phyloP scores from a whole-genome alignment of 1,139 yeast genomes.

The Yamadazyma triangularis region DNA sequence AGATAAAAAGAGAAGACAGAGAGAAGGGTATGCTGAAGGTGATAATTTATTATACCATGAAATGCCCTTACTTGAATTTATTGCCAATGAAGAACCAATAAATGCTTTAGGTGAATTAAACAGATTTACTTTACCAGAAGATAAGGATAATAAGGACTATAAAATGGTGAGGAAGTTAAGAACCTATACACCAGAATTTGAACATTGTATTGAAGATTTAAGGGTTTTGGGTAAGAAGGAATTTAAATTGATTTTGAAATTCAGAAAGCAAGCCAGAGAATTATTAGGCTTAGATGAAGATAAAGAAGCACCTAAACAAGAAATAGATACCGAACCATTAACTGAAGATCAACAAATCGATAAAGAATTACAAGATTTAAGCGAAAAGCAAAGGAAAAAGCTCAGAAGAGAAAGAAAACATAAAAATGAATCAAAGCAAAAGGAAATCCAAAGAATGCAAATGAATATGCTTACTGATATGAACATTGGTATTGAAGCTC shows the following conservation, averaged over 20 bases:
- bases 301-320: slow-evolving; percentile 42
- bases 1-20: slow-evolving; percentile 80
- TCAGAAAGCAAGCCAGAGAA: slow-evolving; percentile 86
- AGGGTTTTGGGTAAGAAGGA: slow-evolving; percentile 93
- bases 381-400: slow-evolving; percentile 65
- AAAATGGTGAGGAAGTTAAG: slow-evolving; percentile 65
- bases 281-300: slow-evolving; percentile 63
- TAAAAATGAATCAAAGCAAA: slow-evolving; percentile 78
- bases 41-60: slow-evolving; percentile 76
- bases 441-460: slow-evolving; percentile 87
- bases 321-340: slow-evolving; percentile 61
- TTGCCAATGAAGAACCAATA: slow-evolving; percentile 76
- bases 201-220: slow-evolving; percentile 83
- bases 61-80: slow-evolving; percentile 73
- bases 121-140: slow-evolving; percentile 47
- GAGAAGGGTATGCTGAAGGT: slow-evolving; percentile 97
- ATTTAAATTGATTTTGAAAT: slow-evolving; percentile 75
- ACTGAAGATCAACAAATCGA: slow-evolving; percentile 90
- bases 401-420: slow-evolving; percentile 77
- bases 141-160: slow-evolving; percentile 58
- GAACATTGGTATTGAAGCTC: slow-evolving; percentile 93
- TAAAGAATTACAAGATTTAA: slow-evolving; percentile 70
- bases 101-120: slow-evolving; percentile 72
- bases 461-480: slow-evolving; percentile 93
- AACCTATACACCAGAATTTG: slow-evolving; percentile 72